Evolutionary conservation across 176 grass and related monocot species (phyloP).

Genomic region (Eremochloa ophiuroides): DNA sequence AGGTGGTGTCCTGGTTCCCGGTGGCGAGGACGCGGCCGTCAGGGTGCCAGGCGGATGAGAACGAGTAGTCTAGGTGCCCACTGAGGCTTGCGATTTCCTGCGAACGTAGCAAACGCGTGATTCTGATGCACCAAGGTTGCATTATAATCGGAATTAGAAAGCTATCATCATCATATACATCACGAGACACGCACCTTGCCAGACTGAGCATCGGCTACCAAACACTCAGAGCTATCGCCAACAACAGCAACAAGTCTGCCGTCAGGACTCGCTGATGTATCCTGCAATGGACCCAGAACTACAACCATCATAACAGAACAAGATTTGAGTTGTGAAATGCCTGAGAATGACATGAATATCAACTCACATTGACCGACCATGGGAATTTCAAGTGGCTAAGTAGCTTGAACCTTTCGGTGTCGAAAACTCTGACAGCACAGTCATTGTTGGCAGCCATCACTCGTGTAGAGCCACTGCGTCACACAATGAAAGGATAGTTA

Average conservation of each 20-base stretch:
- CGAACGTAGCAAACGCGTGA: background rate
- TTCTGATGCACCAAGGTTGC: background rate
- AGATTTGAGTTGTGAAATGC: background rate
- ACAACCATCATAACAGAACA: background rate
- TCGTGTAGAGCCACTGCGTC: conserved; percentile 45
- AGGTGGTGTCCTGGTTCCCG: conserved; percentile 81
- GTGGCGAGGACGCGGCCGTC: conserved; percentile 42
- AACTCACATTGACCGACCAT: conserved; percentile 75
- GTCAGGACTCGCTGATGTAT: conserved; percentile 52
- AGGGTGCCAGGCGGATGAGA: conserved; percentile 70
- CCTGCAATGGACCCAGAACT: conserved; percentile 18
- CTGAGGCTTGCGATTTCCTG: conserved; percentile 51
- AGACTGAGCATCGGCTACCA: conserved; percentile 60
- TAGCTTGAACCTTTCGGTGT: conserved; percentile 34
- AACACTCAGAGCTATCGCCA: conserved; percentile 59
- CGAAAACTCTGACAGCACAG: conserved; percentile 42
- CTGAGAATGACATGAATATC: background rate
- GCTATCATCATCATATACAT: background rate
- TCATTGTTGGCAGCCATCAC: conserved; percentile 63
- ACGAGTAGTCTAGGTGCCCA: conserved; percentile 75
- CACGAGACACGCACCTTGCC: conserved; percentile 40
- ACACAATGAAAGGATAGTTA: background rate
- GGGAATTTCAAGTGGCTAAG: conserved; percentile 35
- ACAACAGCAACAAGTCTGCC: conserved; percentile 68
- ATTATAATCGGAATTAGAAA: background rate